Conservation (phyloP, 495 filamentous ascomycete species). For the Lichenothelia convexa region DNA sequence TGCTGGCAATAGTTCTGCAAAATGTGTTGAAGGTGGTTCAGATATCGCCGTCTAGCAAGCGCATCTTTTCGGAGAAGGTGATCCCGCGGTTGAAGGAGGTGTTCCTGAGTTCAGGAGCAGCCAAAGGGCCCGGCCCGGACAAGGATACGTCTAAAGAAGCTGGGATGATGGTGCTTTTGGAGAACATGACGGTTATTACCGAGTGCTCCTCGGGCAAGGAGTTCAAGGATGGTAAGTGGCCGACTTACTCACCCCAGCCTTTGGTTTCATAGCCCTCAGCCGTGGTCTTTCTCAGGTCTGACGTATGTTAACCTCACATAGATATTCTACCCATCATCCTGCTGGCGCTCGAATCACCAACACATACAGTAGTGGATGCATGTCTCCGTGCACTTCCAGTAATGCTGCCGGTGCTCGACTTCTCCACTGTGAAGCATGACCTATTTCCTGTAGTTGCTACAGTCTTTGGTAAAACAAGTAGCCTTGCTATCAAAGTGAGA, state of each 20-base stretch:
- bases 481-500: constrained; percentile 80
- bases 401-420: constrained; percentile 70
- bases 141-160: constrained; percentile 73
- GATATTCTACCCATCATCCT: constrained; percentile 76
- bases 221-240: constrained; percentile 67
- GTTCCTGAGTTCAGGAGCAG: constrained; percentile 33
- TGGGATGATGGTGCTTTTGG: constrained; percentile 72
- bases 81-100: constrained; percentile 69
- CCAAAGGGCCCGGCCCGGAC: constrained; percentile 34
- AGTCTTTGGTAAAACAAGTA: constrained; percentile 83
- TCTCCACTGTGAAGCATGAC: constrained; percentile 88
- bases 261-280: neutral
- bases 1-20: constrained; percentile 65
- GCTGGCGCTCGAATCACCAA: constrained; percentile 67
- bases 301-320: constrained; percentile 17
- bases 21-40: constrained; percentile 80
- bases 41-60: constrained; percentile 52
- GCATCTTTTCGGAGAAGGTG: constrained; percentile 65
- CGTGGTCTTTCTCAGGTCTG: too few species aligned
- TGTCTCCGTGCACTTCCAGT: constrained; percentile 53
- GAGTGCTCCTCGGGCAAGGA: constrained; percentile 74
- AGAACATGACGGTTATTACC: constrained; percentile 57
- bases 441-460: constrained; percentile 77
- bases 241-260: neutral
- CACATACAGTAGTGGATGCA: constrained; percentile 73